Evolutionary conservation across 768 basidiomycete species (phyloP), one percentile per base, ranked within the genome.

Genomic region (Collybiopsis confluens): DNA sequence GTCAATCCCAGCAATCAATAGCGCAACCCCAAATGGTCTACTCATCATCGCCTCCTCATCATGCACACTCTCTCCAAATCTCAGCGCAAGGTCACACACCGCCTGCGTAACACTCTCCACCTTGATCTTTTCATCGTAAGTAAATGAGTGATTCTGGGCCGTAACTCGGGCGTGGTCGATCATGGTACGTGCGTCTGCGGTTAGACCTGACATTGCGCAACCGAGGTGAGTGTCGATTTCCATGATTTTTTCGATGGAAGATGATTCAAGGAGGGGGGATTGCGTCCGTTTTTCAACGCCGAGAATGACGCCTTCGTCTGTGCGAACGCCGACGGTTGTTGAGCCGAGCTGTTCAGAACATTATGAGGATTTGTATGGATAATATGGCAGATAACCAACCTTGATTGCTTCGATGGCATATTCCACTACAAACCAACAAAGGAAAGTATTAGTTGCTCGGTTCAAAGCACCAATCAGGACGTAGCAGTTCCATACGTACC

Each of bases 371-470:
- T 21, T 11, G 11, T 36, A 7, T 15, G 26, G 24, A 63, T 49
- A 20, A 2, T 11, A 2, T n/a, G 41, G 43, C 53, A 43, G 20
- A 23, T 18, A n/a, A 54, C 67, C 55, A 58, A 94, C 94, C 73
- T 97, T 98, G 71, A 98, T 98, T 7, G 97, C 97, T 66, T 99
- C 97, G 68, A 98, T 99, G 48, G 97, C 97, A 78, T 98, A 98
- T 73, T 99, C 97, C 71, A 99, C 96, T 98, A 61, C 1, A 7
- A 28, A n/a, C n/a, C n/a, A n/a, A n/a, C n/a, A n/a, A n/a, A n/a
- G n/a, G n/a, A n/a, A n/a, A n/a, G n/a, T n/a, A n/a, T n/a, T n/a
- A n/a, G n/a, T n/a, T n/a, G n/a, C n/a, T n/a, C n/a, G n/a, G n/a
- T n/a, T n/a, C n/a, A n/a, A n/a, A n/a, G n/a, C n/a, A n/a, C n/a